A percentile compares a stretch with the other conserved stretches of the same genome.
These are phyloP conservation scores for Colletotrichum eleusines DNA, from an alignment of 2,329 filamentous ascomycete genomes.

Conservation along the genomic window DNA sequence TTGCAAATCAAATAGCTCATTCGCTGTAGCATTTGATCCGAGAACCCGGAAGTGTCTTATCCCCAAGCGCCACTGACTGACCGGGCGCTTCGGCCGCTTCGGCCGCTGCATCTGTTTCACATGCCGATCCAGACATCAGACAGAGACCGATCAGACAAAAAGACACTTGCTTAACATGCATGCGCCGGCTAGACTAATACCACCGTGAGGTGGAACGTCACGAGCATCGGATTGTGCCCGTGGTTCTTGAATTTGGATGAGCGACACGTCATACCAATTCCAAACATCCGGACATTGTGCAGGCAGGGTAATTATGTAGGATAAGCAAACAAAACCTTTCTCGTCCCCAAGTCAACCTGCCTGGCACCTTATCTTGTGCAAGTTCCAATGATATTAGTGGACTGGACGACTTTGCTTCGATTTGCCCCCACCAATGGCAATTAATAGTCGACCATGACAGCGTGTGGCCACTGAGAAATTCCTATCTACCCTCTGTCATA, in stretches of 20 bases:
- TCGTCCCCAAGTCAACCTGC: background rate
- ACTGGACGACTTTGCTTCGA: constrained; percentile 19
- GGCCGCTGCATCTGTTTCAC: constrained; percentile 31
- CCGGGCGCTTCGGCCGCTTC: constrained; percentile 29
- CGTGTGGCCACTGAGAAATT: background rate
- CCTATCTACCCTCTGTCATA: background rate
- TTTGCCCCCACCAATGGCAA: background rate
- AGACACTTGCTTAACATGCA: constrained; percentile 29
- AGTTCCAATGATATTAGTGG: constrained; percentile 9
- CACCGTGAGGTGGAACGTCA: constrained; percentile 26
- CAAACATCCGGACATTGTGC: background rate
- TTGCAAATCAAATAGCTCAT: constrained; percentile 14
- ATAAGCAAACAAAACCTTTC: constrained; percentile 36
- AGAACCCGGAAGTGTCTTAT: constrained; percentile 10
- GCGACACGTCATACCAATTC: constrained; percentile 33
- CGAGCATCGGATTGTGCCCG: constrained; percentile 28
- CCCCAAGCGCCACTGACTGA: constrained; percentile 13
- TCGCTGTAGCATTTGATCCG: constrained; percentile 9
- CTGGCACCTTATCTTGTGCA: background rate
- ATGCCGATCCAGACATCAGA: constrained; percentile 29
- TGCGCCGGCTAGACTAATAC: constrained; percentile 32
- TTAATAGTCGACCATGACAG: background rate
- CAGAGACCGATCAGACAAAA: constrained; percentile 30
- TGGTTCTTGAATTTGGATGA: constrained; percentile 10
- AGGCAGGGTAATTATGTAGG: background rate